Evolutionary conservation across 2,329 filamentous ascomycete species (phyloP), one percentile per base, ranked within the genome.

Genomic region (Xylariaceae sp.): DNA sequence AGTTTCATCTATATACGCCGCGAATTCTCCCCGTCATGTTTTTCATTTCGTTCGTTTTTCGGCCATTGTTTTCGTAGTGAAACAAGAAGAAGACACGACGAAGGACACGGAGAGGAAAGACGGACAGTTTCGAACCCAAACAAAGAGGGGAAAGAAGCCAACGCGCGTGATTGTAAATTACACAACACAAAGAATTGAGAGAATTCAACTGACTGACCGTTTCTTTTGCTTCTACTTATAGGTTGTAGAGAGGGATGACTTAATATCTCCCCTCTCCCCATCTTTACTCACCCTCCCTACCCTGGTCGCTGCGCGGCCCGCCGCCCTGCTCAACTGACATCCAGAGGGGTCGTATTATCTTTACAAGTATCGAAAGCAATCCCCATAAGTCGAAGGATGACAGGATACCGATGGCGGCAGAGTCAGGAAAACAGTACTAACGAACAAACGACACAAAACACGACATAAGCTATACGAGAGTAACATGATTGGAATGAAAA

Each of bases 191-290:
- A 30, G 23, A 63, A 64, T 63, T 58, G 39, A 64, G 63, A 61
- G 55, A 64, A 30, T 58, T 48, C 11, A 47, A 53, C 62, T 63
- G 62, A 60, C 63, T 71, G 62, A 71, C 69, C 70, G 64, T 70
- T 69, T 65, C 51, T 65, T 67, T 51, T 63, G 50, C 67, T 60
- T 62, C 61, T 51, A 61, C 57, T 59, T 64, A 64, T 71, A 72
- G 70, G 70, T 67, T 72, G 70, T 72, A 61, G 68, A 68, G 65
- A 60, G 58, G 59, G 67, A 62, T 30, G 64, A 37, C 51, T 51
- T 47, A 34, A n/a, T 30, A 4, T 30, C 23, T 30, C 23, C 23
- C 23, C 23, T 30, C 23, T 30, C 23, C 23, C 23, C 23, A 30
- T 30, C 23, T 30, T 30, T 30, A 30, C 23, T 30, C 23, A 30